Conservation (phyloP, 2,329 filamentous ascomycete species). For the Fusarium stilboides region DNA sequence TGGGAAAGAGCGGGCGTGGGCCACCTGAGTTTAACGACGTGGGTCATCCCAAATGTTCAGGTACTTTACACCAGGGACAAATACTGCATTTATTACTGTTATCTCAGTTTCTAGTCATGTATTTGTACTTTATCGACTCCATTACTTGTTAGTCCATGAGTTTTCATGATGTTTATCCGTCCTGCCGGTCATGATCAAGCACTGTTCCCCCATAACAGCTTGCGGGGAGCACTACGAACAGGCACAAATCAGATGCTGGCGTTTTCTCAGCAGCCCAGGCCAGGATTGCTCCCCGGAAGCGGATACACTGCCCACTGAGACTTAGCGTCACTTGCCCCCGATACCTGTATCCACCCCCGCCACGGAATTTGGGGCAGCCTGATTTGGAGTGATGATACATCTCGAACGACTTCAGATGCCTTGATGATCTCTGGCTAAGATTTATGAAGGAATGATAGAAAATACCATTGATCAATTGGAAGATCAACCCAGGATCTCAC, state of each 20-base stretch:
- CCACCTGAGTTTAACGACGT: conserved; percentile 20
- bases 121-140: neutral
- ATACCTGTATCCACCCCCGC: conserved; percentile 43
- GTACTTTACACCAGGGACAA: neutral
- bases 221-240: conserved; percentile 12
- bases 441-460: too few relatives aligned
- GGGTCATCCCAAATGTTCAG: neutral
- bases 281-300: conserved; percentile 43
- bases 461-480: neutral
- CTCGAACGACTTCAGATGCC: neutral
- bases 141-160: neutral
- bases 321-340: conserved; percentile 29
- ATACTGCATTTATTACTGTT: rapidly evolving
- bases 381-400: conserved; percentile 11
- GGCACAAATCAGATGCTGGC: conserved; percentile 49
- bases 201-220: conserved; percentile 4
- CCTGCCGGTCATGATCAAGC: conserved; percentile 11
- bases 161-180: neutral
- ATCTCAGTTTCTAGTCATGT: neutral
- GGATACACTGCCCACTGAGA: conserved; percentile 39
- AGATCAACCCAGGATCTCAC: neutral
- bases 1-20: conserved; percentile 15
- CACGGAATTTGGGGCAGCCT: conserved; percentile 29
- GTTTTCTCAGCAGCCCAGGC: conserved; percentile 48
- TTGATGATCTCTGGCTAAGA: too few relatives aligned